These are phyloP conservation scores for Lactarius vividus DNA, from an alignment of 768 basidiomycete species.

Conservation along the genomic window DNA sequence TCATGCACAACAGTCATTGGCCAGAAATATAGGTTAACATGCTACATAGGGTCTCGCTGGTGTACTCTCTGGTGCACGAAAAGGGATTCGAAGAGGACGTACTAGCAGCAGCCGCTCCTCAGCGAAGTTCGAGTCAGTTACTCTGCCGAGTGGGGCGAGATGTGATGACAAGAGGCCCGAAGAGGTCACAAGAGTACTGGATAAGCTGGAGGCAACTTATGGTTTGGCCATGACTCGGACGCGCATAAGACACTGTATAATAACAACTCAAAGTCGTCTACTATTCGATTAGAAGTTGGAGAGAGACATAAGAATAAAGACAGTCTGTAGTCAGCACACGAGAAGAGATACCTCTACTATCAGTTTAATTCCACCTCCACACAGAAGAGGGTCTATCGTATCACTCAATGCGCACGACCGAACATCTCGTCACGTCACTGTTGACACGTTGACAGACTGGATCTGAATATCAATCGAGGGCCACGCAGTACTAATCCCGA, in stretches of 20 bases:
- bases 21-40: no score
- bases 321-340: not conserved
- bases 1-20: no score
- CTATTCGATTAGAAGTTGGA: no score
- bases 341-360: not conserved
- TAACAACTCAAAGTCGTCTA: no score
- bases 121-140: no score
- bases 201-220: not conserved
- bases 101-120: no score
- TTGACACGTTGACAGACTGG: not conserved
- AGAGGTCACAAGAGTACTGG: not conserved
- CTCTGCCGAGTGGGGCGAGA: not conserved
- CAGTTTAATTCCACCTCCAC: not conserved
- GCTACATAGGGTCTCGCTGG: no score
- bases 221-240: not conserved
- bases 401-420: not conserved
- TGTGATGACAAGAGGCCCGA: not conserved
- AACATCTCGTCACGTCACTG: conserved; percentile 1
- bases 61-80: no score
- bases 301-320: not conserved
- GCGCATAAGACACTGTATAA: not conserved
- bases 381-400: not conserved
- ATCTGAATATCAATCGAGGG: not conserved
- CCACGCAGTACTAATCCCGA: conserved; percentile 17
- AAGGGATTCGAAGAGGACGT: no score